Conservation (phyloP, 164 flowering plant genomes). For the Liriodendron chinense region DNA sequence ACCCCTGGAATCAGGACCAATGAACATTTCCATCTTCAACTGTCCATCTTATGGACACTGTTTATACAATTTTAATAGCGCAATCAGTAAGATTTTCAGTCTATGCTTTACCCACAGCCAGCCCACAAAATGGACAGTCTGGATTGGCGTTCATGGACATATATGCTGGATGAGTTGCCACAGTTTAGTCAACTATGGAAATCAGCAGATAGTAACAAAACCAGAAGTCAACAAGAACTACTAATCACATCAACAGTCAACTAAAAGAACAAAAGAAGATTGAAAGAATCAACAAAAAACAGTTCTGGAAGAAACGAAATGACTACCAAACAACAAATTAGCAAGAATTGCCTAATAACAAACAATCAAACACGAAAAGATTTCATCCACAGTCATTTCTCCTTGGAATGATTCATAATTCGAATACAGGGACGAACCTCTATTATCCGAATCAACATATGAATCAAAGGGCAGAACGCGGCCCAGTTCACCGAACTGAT, state of each 20-base stretch:
- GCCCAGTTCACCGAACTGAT: slow-evolving; percentile 35
- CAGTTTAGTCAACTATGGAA: neutral
- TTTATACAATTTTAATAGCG: too few species aligned
- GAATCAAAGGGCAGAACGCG: slow-evolving; percentile 31
- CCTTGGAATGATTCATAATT: neutral
- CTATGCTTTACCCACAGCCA: too few species aligned
- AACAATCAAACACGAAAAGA: neutral
- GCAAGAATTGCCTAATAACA: neutral
- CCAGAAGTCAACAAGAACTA: neutral
- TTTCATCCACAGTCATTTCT: neutral
- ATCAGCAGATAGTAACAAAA: neutral
- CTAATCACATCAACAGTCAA: neutral
- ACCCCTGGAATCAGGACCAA: too few species aligned
- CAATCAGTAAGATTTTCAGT: too few species aligned
- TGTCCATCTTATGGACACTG: too few species aligned
- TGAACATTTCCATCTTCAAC: too few species aligned
- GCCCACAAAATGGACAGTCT: too few species aligned
- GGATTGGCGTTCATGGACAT: too few species aligned
- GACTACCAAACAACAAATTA: neutral
- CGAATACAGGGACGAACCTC: slow-evolving; percentile 40
- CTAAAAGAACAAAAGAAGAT: neutral
- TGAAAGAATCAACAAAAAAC: neutral
- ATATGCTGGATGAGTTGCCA: neutral
- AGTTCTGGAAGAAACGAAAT: neutral
- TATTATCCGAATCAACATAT: slow-evolving; percentile 30